Evolutionary conservation across 768 basidiomycete genomes (phyloP).

Genomic region (Suillus americanus): DNA sequence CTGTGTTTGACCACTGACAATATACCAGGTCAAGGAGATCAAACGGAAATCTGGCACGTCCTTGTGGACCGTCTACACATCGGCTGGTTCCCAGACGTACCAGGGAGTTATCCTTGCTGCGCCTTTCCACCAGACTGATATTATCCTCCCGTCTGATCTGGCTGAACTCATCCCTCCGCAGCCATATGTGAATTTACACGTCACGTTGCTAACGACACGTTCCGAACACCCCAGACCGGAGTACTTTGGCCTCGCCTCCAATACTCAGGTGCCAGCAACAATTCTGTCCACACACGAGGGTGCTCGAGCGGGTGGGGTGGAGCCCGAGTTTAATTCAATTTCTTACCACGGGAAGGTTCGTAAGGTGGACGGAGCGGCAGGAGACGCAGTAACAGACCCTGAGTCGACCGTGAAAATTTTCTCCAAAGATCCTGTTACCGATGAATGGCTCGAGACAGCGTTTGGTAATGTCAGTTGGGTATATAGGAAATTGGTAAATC

Average conservation of each 20-base stretch:
- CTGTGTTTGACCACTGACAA: constrained; percentile 1
- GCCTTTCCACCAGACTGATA: constrained; percentile 72
- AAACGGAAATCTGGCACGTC: constrained; percentile 41
- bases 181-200: constrained; percentile 83
- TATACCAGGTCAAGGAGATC: constrained; percentile 52
- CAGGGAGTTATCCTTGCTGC: constrained; percentile 83
- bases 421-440: constrained; percentile 60
- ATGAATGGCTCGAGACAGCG: constrained; percentile 66
- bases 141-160: constrained; percentile 50
- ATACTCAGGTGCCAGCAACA: constrained; percentile 51
- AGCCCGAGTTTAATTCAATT: constrained; percentile 85
- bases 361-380: constrained; percentile 23
- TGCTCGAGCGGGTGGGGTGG: constrained; percentile 48
- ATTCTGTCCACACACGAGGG: constrained; percentile 75
- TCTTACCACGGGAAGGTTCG: constrained; percentile 69
- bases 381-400: constrained; percentile 26
- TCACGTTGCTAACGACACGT: constrained; percentile 85
- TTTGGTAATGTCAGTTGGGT: constrained; percentile 83
- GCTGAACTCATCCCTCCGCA: constrained; percentile 59
- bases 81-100: constrained; percentile 51
- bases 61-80: constrained; percentile 54
- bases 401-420: constrained; percentile 89
- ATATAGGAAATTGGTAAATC: constrained; percentile 67
- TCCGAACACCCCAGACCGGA: constrained; percentile 54
- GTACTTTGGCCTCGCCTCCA: constrained; percentile 63